Base-by-base conservation (phyloP, 2,329 filamentous ascomycete species). In the Exophiala sideris region DNA sequence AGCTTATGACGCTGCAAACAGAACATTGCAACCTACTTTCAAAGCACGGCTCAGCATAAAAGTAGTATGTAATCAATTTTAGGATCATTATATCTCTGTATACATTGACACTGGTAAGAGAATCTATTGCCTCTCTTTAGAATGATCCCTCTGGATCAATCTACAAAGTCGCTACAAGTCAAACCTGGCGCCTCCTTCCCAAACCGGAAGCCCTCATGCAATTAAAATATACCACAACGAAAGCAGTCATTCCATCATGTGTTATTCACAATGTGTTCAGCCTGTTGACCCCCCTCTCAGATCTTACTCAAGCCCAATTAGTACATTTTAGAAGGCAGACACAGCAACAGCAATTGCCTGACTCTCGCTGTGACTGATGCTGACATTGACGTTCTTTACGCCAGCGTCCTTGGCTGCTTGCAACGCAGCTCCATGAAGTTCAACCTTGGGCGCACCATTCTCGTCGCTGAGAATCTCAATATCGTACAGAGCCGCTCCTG, bases 321-420 rank as follows among this genome's bases (percentile, higher is more conserved):
- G 46, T 49, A 49, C 46, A 49, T 18, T 33, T 48, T 82, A 91
- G 67, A 94, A 88, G 52, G 84, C 86, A 51, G 91, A 87, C 57
- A 95, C 87, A 1, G 95, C 94, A 66, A 99, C 89, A 42, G 94
- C 92, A 67, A 97, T 91, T 57, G 94, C 91, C 74, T 99, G 94
- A 55, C 81, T 86, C 65, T 97, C 92, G 36, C 88, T 94, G 75
- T 99, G 95, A 65, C 92, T 96, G 68, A 99, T 96, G 68, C 91
- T 96, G 64, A 99, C 88, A 62, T 81, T 92, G 61, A 97, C 86
- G 51, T 85, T 84, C 79, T 92, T 95, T 40, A 97, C 85, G 58
- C 91, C 90, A 21, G 87, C 90, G 71, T 89, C 81, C 70, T 87
- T 85, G n/a, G 94, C 94, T 50, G 89, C 90, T 48, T 82, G 75